A percentile compares a stretch with the other conserved stretches of the same genome.
phyloP scores from a whole-genome alignment of 208 protist genomes.

The Leishmania tarentolae region DNA sequence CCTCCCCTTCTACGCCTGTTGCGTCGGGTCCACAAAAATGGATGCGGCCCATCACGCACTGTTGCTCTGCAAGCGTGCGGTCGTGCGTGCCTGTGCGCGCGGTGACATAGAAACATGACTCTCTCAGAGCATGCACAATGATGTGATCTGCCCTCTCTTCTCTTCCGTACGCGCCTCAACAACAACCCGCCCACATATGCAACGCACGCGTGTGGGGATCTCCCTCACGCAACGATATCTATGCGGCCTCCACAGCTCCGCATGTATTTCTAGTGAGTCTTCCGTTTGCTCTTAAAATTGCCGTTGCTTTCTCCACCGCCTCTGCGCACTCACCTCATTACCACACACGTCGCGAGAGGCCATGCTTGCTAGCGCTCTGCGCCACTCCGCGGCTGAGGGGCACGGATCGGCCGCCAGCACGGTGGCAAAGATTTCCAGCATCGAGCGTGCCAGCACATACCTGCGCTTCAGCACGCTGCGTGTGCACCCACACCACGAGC shows the following conservation, averaged over 20 bases:
- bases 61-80: background rate
- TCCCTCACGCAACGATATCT: background rate
- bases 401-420: constrained; percentile 24
- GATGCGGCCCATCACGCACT: background rate
- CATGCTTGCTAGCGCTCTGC: constrained; percentile 78
- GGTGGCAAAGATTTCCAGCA: constrained; percentile 59
- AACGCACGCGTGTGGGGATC: background rate
- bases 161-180: background rate
- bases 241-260: background rate
- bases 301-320: background rate
- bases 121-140: no score
- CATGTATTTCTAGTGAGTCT: background rate
- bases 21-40: background rate
- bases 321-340: background rate
- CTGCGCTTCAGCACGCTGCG: constrained; percentile 81
- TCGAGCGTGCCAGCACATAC: constrained; percentile 72
- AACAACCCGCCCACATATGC: background rate
- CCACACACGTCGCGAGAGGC: background rate
- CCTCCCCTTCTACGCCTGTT: background rate
- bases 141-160: background rate
- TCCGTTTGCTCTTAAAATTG: constrained; percentile 8
- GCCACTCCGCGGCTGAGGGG: constrained; percentile 46
- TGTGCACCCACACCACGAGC: constrained; percentile 70
- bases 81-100: no score
- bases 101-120: no score